Evolutionary conservation across 345 rosid species (phyloP).

Genomic region (Lumnitzera littorea): DNA sequence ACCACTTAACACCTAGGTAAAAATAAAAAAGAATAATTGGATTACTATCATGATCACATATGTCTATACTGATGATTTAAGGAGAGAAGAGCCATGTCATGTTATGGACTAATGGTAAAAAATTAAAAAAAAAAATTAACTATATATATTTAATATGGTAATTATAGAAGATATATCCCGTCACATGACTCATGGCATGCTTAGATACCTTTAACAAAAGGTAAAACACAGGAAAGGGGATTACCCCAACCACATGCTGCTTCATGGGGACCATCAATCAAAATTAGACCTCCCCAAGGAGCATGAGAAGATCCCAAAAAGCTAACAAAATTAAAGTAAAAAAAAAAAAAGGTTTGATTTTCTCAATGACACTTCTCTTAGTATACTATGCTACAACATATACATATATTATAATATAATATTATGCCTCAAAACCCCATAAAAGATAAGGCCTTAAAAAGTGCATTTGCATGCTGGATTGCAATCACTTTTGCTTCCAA

Average conservation of each 20-base stretch:
- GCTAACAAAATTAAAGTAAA: conserved; percentile 3
- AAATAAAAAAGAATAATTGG: too few species aligned
- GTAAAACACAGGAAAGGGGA: conserved; percentile 7
- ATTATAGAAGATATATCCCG: conserved; percentile 18
- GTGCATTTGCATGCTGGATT: conserved; percentile 41
- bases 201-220: conserved; percentile 46
- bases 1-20: too few species aligned
- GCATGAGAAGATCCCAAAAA: conserved; percentile 54
- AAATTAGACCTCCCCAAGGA: conserved; percentile 8
- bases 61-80: too few species aligned
- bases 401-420: not conserved
- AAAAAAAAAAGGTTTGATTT: conserved; percentile 3
- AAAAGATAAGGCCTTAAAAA: conserved; percentile 20
- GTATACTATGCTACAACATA: conserved; percentile 11
- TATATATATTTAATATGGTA: conserved; percentile 4
- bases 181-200: conserved; percentile 54
- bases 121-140: not conserved
- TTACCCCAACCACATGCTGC: conserved; percentile 42
- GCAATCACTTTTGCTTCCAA: conserved; percentile 32
- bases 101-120: not conserved
- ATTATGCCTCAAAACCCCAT: conserved; percentile 26
- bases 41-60: too few species aligned
- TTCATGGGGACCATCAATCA: conserved; percentile 35
- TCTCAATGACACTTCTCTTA: conserved; percentile 12
- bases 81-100: too few species aligned